Evolutionary conservation across 2,329 filamentous ascomycete species (phyloP).

Genomic region (Colletotrichum godetiae): DNA sequence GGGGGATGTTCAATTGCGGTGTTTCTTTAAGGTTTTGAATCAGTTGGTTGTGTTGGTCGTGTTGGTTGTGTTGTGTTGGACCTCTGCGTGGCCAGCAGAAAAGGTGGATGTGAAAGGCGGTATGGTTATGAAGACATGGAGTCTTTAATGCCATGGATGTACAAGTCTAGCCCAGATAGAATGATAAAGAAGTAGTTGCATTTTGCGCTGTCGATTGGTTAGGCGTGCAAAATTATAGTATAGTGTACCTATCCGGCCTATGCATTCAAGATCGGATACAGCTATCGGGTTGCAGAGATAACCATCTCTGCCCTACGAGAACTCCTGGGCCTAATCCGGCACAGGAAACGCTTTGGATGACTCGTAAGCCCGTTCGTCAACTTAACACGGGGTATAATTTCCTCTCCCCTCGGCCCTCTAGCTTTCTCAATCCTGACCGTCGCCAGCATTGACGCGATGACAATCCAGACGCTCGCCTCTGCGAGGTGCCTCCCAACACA

Average conservation of each 20-base stretch:
- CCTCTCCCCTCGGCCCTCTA: constrained; percentile 45
- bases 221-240: neutral
- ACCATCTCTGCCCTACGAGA: neutral
- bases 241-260: neutral
- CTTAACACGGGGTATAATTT: constrained; percentile 8
- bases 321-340: neutral
- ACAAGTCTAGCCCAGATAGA: no score
- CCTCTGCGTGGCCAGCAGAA: no score
- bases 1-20: no score
- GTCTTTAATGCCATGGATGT: no score
- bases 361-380: constrained; percentile 26
- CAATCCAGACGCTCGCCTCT: constrained; percentile 58
- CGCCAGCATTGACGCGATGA: constrained; percentile 52
- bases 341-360: constrained; percentile 2
- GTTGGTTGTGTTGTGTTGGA: no score
- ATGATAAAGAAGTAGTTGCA: no score
- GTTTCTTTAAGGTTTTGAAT: no score
- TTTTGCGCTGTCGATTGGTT: no score
- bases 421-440: constrained; percentile 48
- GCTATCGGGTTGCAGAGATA: neutral
- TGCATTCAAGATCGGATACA: neutral
- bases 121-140: no score
- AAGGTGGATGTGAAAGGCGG: no score
- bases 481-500: constrained; percentile 62
- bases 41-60: no score